Evolutionary conservation across 345 rosid species (phyloP).

Genomic region (Ceriops zippeliana): DNA sequence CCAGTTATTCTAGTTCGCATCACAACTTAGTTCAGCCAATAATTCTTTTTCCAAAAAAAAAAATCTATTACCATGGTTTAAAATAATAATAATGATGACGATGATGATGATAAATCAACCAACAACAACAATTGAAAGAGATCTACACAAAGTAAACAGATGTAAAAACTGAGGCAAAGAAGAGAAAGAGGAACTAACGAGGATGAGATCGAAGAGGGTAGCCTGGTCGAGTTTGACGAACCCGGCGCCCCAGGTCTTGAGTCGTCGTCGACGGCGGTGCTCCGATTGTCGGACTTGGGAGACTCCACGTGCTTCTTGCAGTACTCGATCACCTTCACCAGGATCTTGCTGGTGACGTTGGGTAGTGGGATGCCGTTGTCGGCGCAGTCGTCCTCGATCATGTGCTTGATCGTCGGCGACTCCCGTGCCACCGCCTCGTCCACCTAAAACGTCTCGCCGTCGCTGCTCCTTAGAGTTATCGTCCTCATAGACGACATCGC

Average conservation of each 20-base stretch:
- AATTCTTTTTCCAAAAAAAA: too few relatives aligned
- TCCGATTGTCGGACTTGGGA: constrained; percentile 3
- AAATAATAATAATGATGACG: too few relatives aligned
- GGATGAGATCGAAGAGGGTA: constrained; percentile 31
- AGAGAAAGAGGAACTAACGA: not conserved
- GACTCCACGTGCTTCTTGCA: constrained; percentile 31
- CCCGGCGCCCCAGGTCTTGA: constrained; percentile 26
- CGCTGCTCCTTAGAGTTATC: constrained; percentile 23
- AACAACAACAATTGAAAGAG: too few relatives aligned
- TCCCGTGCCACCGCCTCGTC: constrained; percentile 24
- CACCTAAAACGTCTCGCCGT: constrained; percentile 24
- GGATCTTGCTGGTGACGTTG: constrained; percentile 30
- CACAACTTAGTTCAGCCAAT: too few relatives aligned
- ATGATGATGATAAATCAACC: too few relatives aligned
- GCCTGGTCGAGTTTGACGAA: constrained; percentile 31
- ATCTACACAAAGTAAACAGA: not conserved
- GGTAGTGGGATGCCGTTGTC: constrained; percentile 27
- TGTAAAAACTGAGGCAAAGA: not conserved
- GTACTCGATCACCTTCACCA: constrained; percentile 34
- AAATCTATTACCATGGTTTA: too few relatives aligned
- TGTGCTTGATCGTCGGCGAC: constrained; percentile 29
- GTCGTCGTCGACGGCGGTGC: constrained; percentile 9
- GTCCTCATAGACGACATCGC: constrained; percentile 20
- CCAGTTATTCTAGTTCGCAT: too few relatives aligned
- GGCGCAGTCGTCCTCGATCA: constrained; percentile 30